A percentile compares a stretch with the other conserved stretches of the same genome.
Evolutionary conservation across 2,329 filamentous ascomycete species (phyloP).

Genomic region (Camillea tinctor): DNA sequence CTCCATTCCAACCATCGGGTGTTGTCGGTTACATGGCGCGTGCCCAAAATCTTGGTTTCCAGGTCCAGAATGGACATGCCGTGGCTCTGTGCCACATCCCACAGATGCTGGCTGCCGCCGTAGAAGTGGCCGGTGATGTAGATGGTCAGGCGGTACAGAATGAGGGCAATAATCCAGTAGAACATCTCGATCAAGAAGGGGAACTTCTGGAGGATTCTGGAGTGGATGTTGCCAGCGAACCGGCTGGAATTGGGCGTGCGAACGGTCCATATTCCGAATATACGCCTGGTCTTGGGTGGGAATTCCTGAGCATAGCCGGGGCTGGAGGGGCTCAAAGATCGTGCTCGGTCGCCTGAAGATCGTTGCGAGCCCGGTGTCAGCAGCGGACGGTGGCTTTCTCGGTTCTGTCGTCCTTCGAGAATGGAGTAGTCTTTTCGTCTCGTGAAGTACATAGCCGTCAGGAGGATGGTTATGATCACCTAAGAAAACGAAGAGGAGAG

Average conservation of each 20-base stretch:
- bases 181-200: slow-evolving; percentile 73
- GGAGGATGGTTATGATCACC: slow-evolving; percentile 38
- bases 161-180: slow-evolving; percentile 67
- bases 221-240: slow-evolving; percentile 57
- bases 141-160: slow-evolving; percentile 61
- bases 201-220: slow-evolving; percentile 59
- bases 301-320: slow-evolving; percentile 15
- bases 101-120: slow-evolving; percentile 45
- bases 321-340: slow-evolving; percentile 1
- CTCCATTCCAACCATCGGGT: slow-evolving; percentile 41
- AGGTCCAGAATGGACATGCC: slow-evolving; percentile 41
- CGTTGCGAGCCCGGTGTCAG: slow-evolving; percentile 20
- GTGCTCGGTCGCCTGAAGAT: slow-evolving; percentile 15
- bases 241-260: slow-evolving; percentile 56
- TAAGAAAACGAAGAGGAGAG: slow-evolving; percentile 8
- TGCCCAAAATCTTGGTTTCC: slow-evolving; percentile 34
- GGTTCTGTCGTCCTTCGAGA: slow-evolving; percentile 17
- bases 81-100: slow-evolving; percentile 45
- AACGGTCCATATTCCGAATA: slow-evolving; percentile 32
- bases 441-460: slow-evolving; percentile 38
- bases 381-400: slow-evolving; percentile 19
- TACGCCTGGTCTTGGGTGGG: slow-evolving; percentile 29
- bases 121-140: slow-evolving; percentile 50
- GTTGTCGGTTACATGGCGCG: slow-evolving; percentile 23
- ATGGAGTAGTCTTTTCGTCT: slow-evolving; percentile 36